These are phyloP conservation scores for Phlyctochytrium planicorne DNA, from an alignment of 192 early-diverging fungal species.

Conservation along the genomic window DNA sequence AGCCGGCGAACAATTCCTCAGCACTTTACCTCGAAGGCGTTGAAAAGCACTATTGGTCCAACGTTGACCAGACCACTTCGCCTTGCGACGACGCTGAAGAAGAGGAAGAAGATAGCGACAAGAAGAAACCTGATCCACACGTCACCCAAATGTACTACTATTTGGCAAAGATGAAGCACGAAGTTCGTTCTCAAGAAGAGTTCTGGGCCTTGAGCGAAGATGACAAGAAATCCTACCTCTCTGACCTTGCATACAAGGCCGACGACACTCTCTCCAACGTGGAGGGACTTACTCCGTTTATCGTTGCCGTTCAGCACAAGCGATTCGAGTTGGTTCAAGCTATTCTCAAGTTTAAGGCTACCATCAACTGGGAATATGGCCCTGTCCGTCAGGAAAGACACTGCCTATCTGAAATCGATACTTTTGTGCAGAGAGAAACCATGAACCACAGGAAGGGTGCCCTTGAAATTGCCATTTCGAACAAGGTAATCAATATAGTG, in stretches of 20 bases:
- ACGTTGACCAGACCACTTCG: not conserved
- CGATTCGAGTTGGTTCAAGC: conserved; percentile 16
- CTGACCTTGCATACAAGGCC: not conserved
- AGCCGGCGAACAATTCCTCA: not conserved
- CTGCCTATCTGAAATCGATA: conserved; percentile 19
- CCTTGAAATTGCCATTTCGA: conserved; percentile 22
- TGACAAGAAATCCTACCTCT: not conserved
- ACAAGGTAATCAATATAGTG: conserved; percentile 1
- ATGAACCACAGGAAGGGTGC: conserved; percentile 17
- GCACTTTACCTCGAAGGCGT: not conserved
- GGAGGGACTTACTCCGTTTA: conserved; percentile 17
- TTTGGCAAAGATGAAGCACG: conserved; percentile 1
- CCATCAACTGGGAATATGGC: conserved; percentile 25
- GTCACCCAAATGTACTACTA: conserved; percentile 20
- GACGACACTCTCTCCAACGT: conserved; percentile 11
- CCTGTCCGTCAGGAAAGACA: conserved; percentile 17
- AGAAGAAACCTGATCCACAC: not conserved
- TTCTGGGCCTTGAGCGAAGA: not conserved
- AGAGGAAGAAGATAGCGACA: not conserved
- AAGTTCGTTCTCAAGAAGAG: not conserved
- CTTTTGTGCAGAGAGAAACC: conserved; percentile 11
- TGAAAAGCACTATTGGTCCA: not conserved
- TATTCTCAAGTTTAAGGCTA: conserved; percentile 24
- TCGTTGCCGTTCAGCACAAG: conserved; percentile 17
- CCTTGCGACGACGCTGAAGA: conserved; percentile 1